Conservation (phyloP, 768 basidiomycete species). For the Boletus eberwhitei region DNA sequence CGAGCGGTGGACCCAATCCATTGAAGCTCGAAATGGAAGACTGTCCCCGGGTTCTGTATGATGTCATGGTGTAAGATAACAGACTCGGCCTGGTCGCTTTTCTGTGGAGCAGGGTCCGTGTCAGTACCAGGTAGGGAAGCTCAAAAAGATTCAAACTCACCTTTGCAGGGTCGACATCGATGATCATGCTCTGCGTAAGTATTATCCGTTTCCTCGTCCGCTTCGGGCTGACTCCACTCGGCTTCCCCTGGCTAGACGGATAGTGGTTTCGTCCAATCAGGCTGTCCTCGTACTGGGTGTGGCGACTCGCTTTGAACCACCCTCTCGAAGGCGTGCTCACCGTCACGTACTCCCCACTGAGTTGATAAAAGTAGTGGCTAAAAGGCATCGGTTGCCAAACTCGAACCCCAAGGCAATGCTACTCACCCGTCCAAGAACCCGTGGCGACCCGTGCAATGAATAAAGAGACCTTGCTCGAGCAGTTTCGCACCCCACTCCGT, state of each 20-base stretch:
- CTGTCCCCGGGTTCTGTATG: conserved; percentile 90
- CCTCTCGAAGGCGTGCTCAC: conserved; percentile 58
- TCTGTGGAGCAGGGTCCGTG: conserved; percentile 38
- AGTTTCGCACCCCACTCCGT: conserved; percentile 75
- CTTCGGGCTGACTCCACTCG: conserved; percentile 39
- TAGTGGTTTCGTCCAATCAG: conserved; percentile 33
- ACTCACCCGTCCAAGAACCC: conserved; percentile 85
- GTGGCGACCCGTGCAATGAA: conserved; percentile 76
- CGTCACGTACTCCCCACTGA: conserved; percentile 74
- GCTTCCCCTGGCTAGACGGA: conserved; percentile 35
- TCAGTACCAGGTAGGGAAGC: conserved; percentile 9
- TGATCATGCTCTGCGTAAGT: conserved; percentile 86
- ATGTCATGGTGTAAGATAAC: conserved; percentile 91
- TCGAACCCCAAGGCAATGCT: not conserved
- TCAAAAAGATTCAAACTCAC: conserved; percentile 32
- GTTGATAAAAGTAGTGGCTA: conserved; percentile 86
- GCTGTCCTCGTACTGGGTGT: conserved; percentile 42
- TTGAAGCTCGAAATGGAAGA: conserved; percentile 95
- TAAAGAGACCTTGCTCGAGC: conserved; percentile 79
- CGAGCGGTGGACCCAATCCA: conserved; percentile 96
- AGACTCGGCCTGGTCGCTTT: conserved; percentile 84
- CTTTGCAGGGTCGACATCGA: conserved; percentile 81
- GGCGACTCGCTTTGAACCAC: conserved; percentile 62
- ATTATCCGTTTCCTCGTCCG: conserved; percentile 60
- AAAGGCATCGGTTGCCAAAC: conserved; percentile 3